These are phyloP conservation scores for Pilatotrama ljubarskyi DNA, from an alignment of 768 basidiomycete genomes.

Conservation along the genomic window DNA sequence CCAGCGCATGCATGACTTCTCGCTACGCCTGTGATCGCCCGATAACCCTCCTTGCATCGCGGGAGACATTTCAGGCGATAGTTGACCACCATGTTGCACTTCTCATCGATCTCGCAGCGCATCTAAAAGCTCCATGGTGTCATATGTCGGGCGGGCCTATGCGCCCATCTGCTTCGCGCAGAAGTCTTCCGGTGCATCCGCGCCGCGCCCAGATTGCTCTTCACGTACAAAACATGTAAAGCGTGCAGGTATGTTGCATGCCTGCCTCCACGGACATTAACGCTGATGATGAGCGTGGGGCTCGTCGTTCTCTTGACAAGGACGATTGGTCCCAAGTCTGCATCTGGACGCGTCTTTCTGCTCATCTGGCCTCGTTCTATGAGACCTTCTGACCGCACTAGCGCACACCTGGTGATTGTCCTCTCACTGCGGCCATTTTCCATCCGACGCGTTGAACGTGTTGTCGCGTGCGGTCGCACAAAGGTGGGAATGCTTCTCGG, in stretches of 20 bases:
- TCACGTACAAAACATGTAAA: slow-evolving; percentile 20
- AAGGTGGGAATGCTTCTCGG: slow-evolving; percentile 1
- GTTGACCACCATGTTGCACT: not conserved
- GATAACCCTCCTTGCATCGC: slow-evolving; percentile 20
- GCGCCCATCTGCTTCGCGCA: not conserved
- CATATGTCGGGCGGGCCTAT: slow-evolving; percentile 7
- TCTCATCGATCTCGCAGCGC: slow-evolving; percentile 11
- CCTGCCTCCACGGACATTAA: slow-evolving; percentile 10
- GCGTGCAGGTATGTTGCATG: not conserved
- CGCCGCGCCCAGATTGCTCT: slow-evolving; percentile 9
- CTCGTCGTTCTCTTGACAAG: slow-evolving; percentile 11
- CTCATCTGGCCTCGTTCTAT: slow-evolving; percentile 6
- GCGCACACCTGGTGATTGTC: slow-evolving; percentile 6
- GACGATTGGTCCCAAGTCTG: slow-evolving; percentile 9
- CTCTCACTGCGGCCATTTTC: not conserved
- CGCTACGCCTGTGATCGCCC: slow-evolving; percentile 10
- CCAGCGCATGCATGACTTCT: not conserved
- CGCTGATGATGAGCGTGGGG: slow-evolving; percentile 5
- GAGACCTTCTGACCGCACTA: slow-evolving; percentile 17
- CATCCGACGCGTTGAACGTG: slow-evolving; percentile 5
- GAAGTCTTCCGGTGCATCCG: not conserved
- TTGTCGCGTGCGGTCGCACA: slow-evolving; percentile 6
- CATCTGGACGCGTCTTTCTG: not conserved
- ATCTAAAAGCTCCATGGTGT: slow-evolving; percentile 17
- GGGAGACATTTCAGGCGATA: slow-evolving; percentile 18